Percentiles rank a stretch among this genome's conserved stretches.
Conservation (phyloP, 2,329 filamentous ascomycete genomes). For the Corynespora cassiicola region DNA sequence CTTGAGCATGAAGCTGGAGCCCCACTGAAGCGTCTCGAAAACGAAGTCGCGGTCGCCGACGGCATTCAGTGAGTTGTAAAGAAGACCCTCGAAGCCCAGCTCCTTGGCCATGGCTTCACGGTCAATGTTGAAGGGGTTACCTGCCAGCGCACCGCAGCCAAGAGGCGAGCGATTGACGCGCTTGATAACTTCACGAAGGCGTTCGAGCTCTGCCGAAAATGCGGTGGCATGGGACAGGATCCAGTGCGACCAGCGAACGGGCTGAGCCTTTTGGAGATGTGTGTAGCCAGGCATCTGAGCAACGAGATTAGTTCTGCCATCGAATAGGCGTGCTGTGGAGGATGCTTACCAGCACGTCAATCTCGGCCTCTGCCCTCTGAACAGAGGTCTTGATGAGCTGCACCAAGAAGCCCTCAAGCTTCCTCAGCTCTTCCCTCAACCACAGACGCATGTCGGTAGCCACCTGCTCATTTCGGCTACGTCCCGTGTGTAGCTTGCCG, state of each 20-base stretch:
- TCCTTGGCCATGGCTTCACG: slow-evolving; percentile 80
- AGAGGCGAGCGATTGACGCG: slow-evolving; percentile 77
- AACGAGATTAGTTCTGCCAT: slow-evolving; percentile 3
- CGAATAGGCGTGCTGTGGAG: background rate
- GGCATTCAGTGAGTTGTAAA: slow-evolving; percentile 79
- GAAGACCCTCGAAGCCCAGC: slow-evolving; percentile 77
- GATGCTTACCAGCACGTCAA: slow-evolving; percentile 65
- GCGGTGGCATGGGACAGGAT: slow-evolving; percentile 76
- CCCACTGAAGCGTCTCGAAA: slow-evolving; percentile 82
- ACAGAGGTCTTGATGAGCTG: slow-evolving; percentile 74
- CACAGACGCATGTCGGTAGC: slow-evolving; percentile 91
- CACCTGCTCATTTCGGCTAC: slow-evolving; percentile 89
- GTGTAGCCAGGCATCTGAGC: slow-evolving; percentile 82
- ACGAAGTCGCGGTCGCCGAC: slow-evolving; percentile 84
- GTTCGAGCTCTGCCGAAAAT: slow-evolving; percentile 77
- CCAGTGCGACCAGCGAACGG: slow-evolving; percentile 83
- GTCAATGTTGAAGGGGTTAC: slow-evolving; percentile 83
- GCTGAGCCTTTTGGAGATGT: slow-evolving; percentile 82
- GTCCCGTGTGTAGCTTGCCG: slow-evolving; percentile 87
- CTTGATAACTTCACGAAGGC: slow-evolving; percentile 73
- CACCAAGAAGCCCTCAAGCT: slow-evolving; percentile 72
- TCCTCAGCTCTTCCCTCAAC: slow-evolving; percentile 76
- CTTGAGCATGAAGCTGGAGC: slow-evolving; percentile 78
- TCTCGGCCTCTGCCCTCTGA: slow-evolving; percentile 73
- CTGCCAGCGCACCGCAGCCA: slow-evolving; percentile 78